Evolutionary conservation across 108 stramenopile species (phyloP), one percentile per base, ranked within the genome.

Genomic region (Pseudonitzschia delicatissima): DNA sequence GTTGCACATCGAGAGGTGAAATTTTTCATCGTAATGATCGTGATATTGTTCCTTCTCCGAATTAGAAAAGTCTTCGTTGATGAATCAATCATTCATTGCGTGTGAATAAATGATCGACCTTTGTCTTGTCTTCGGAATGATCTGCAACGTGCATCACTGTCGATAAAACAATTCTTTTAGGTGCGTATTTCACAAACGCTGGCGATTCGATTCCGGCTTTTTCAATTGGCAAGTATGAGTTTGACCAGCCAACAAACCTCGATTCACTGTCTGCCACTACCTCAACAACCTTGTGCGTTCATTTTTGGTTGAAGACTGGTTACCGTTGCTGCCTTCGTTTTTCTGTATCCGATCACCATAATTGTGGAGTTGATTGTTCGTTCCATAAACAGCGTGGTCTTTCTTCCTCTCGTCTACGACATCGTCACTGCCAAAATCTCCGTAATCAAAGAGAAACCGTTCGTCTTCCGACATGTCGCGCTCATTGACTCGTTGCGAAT

Each of bases 371-470:
- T 48, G 3, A 5, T 6, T n/a, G 18, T 45, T 48, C 23, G 47
- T 48, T 23, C 17, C 2, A 2, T 18, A 6, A 2, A 48, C 2
- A 48, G 47, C 9, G 47, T 2, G 6, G n/a, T 48, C 23, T 21
- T 48, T 48, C 47, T 4, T 6, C 47, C 20, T 48, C 21, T n/a
- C n/a, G n/a, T n/a, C n/a, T 17, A 23, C 21, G 20, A 17, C 20
- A 18, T 52, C 64, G 33, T 64, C 61, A n/a, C 52, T 57, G 7
- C 31, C 66, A 64, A 67, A 49, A 32, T 68, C 73, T 32, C 73
- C 73, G 31, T 74, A 74, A 29, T 74, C 73, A 12, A 68, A 57
- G 27, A 44, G 28, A 17, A 74, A 74, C 18, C 67, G 66, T 63
- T 74, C 73, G 13, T 74, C 73, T 47, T 74, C 73, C 12, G 73